phyloP scores from a whole-genome alignment of 345 rosid genomes.

The Corchorus capsularis region DNA sequence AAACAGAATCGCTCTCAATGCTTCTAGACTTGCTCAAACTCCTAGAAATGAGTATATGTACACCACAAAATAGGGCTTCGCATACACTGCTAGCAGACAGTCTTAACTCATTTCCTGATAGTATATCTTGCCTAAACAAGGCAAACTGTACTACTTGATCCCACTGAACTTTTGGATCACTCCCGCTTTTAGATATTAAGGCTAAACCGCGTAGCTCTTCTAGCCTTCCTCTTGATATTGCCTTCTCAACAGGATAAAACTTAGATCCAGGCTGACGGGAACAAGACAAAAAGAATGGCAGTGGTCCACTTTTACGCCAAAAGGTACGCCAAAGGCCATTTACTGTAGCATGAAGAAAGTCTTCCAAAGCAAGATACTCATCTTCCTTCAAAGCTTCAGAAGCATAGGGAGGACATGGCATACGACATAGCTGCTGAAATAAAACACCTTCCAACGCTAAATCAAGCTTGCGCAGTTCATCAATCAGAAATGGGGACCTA shows the following conservation, averaged over 20 bases:
- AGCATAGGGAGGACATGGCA: constrained; percentile 50
- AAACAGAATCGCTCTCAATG: constrained; percentile 39
- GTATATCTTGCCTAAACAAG: constrained; percentile 45
- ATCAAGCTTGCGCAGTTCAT: constrained; percentile 58
- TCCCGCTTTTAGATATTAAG: constrained; percentile 44
- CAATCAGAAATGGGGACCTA: constrained; percentile 46
- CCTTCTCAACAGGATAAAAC: constrained; percentile 53
- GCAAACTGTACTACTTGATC: constrained; percentile 50
- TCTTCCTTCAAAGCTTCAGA: constrained; percentile 39
- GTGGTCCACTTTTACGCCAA: constrained; percentile 56
- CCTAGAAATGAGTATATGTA: constrained; percentile 57
- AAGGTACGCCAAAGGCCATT: constrained; percentile 65
- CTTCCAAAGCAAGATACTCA: constrained; percentile 54
- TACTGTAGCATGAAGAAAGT: constrained; percentile 52
- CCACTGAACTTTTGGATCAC: constrained; percentile 48
- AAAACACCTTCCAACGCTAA: constrained; percentile 64
- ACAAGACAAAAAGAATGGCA: constrained; percentile 52
- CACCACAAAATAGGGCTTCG: constrained; percentile 64
- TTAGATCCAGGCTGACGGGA: constrained; percentile 53
- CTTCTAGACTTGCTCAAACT: constrained; percentile 43
- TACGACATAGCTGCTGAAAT: constrained; percentile 58
- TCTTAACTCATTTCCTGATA: constrained; percentile 43
- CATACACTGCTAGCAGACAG: constrained; percentile 51
- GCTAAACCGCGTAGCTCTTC: constrained; percentile 59
- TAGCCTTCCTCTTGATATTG: constrained; percentile 50